A percentile compares a stretch with the other conserved stretches of the same genome.
These are phyloP conservation scores for Dictyostelium capitatum DNA, from an alignment of 78 protist genomes.

Conservation along the genomic window DNA sequence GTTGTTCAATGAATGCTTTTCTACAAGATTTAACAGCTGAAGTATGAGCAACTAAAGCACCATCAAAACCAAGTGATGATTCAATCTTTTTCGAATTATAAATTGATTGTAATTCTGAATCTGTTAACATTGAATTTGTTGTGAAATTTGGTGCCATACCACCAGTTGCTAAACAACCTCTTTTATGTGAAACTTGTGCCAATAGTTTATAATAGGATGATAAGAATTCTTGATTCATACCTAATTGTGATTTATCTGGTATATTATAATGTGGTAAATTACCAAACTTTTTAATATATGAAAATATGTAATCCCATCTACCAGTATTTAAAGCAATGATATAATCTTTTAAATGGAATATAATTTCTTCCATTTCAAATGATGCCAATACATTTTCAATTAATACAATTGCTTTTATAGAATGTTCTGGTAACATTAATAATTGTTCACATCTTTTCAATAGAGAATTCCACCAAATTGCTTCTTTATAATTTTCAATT, in stretches of 20 bases:
- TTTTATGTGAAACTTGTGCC: slow-evolving; percentile 70
- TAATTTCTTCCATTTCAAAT: slow-evolving; percentile 89
- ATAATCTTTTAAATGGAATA: slow-evolving; percentile 80
- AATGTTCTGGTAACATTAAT: slow-evolving; percentile 7
- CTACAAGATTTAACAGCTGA: slow-evolving; percentile 35
- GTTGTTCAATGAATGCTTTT: slow-evolving; percentile 6
- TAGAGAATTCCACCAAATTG: slow-evolving; percentile 74
- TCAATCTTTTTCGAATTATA: slow-evolving; percentile 74
- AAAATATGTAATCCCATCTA: slow-evolving; percentile 90
- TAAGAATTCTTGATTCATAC: slow-evolving; percentile 80
- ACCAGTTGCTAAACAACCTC: slow-evolving; percentile 88
- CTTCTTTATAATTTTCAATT: slow-evolving; percentile 84
- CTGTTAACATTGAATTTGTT: slow-evolving; percentile 27
- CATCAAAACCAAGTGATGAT: slow-evolving; percentile 85
- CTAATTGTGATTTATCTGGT: slow-evolving; percentile 70
- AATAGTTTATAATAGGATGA: slow-evolving; percentile 69
- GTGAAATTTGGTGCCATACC: slow-evolving; percentile 90
- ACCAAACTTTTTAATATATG: slow-evolving; percentile 78
- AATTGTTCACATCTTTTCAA: slow-evolving; percentile 33
- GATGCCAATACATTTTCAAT: slow-evolving; percentile 89
- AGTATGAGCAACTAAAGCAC: slow-evolving; percentile 83
- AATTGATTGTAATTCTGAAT: slow-evolving; percentile 17
- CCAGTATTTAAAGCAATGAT: slow-evolving; percentile 88
- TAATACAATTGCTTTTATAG: slow-evolving; percentile 77
- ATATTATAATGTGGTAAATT: slow-evolving; percentile 43